phyloP scores from a whole-genome alignment of 768 basidiomycete species.

The Leucosporidium creatinivorum region DNA sequence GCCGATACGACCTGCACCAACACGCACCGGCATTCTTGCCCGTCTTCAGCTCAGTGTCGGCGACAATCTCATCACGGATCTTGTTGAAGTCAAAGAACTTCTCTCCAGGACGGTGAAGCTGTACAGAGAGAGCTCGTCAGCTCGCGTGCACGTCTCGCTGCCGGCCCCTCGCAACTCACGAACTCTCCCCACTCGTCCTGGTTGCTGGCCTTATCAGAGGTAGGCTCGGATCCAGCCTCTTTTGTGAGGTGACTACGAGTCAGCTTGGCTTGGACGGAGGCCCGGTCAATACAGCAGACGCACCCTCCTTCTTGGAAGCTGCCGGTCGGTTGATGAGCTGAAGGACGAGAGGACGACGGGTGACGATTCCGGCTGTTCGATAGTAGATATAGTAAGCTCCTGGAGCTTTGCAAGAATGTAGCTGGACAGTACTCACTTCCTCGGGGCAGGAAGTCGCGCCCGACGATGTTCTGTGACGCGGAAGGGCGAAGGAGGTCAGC shows the following conservation, averaged over 20 bases:
- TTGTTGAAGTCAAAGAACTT: slow-evolving; percentile 97
- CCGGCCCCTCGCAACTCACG: slow-evolving; percentile 48
- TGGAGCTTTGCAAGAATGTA: background rate
- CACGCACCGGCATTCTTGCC: slow-evolving; percentile 75
- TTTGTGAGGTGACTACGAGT: too few species aligned
- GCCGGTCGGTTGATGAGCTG: slow-evolving; percentile 82
- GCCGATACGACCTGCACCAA: background rate
- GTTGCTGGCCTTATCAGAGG: slow-evolving; percentile 66
- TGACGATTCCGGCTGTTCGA: slow-evolving; percentile 73
- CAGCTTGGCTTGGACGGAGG: too few species aligned
- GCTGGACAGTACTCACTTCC: slow-evolving; percentile 48
- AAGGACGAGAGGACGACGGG: slow-evolving; percentile 86
- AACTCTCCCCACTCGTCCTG: slow-evolving; percentile 98
- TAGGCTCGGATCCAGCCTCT: slow-evolving; percentile 26
- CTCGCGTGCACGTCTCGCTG: background rate
- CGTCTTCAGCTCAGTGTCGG: slow-evolving; percentile 96
- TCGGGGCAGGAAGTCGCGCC: slow-evolving; percentile 95
- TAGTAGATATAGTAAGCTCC: background rate
- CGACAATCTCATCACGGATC: slow-evolving; percentile 90
- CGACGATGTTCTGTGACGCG: slow-evolving; percentile 75
- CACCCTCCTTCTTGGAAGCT: slow-evolving; percentile 38
- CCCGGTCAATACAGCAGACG: background rate
- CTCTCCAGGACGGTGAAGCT: slow-evolving; percentile 69
- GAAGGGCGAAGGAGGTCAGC: background rate
- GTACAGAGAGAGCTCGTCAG: background rate